Evolutionary conservation across 345 rosid genomes (phyloP).

Genomic region (Brassica cretica): DNA sequence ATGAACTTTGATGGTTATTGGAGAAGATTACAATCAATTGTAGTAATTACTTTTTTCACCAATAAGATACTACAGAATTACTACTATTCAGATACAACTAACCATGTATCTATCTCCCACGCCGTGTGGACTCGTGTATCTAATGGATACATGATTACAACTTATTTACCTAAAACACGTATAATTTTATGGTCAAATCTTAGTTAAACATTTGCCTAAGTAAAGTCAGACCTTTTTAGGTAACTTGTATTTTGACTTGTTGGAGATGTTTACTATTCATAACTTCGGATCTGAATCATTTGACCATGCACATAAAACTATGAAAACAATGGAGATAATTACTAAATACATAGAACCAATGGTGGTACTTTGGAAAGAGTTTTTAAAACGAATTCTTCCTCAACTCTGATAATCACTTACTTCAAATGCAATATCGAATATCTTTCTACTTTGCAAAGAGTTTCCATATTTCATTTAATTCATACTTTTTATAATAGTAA

Average conservation of each 20-base stretch:
- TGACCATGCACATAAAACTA: neutral
- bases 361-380: constrained; percentile 2
- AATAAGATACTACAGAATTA: neutral
- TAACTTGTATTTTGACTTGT: constrained; percentile 4
- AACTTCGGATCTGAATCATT: neutral
- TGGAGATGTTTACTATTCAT: neutral
- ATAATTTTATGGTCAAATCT: constrained; percentile 13
- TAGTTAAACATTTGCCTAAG: constrained; percentile 6
- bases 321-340: neutral
- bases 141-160: neutral
- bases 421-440: too few relatives aligned
- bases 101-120: neutral
- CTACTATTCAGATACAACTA: constrained; percentile 5
- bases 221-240: neutral
- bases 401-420: too few relatives aligned
- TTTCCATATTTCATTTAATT: too few relatives aligned
- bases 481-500: too few relatives aligned
- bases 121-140: constrained; percentile 12
- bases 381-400: neutral
- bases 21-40: neutral
- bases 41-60: neutral
- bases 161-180: constrained; percentile 4
- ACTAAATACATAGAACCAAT: neutral
- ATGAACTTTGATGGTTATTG: constrained; percentile 29
- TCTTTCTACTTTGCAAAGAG: too few relatives aligned